phyloP scores from a whole-genome alignment of 1,284 basidiomycete species.

The Ustanciosporium gigantosporum region DNA sequence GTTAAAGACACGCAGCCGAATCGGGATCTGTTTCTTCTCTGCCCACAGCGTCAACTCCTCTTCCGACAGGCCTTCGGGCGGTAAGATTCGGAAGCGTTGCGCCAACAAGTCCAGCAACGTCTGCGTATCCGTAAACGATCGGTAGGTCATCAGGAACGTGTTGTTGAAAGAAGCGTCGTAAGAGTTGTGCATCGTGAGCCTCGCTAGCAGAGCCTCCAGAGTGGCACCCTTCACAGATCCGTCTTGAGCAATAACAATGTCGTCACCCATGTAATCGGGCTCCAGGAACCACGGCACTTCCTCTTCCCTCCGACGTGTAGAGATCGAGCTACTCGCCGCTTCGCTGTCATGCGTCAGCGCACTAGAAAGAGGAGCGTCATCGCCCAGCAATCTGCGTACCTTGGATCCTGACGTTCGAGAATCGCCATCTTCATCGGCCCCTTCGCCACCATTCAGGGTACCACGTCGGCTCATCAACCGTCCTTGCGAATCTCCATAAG shows the following conservation, averaged over 20 bases:
- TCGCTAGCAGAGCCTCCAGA: conserved; percentile 79
- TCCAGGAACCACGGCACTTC: conserved; percentile 77
- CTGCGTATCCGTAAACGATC: conserved; percentile 85
- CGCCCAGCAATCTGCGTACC: conserved; percentile 72
- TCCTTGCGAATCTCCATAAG: conserved; percentile 8
- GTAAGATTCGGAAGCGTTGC: conserved; percentile 77
- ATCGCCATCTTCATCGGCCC: conserved; percentile 35
- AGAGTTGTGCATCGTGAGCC: conserved; percentile 77
- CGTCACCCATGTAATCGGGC: conserved; percentile 75
- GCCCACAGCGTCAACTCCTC: conserved; percentile 79
- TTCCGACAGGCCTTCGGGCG: conserved; percentile 72
- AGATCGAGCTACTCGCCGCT: conserved; percentile 6
- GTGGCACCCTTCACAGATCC: conserved; percentile 79
- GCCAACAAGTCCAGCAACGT: conserved; percentile 85
- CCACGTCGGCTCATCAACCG: conserved; percentile 28
- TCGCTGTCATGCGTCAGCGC: conserved; percentile 32
- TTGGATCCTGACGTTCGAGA: conserved; percentile 19
- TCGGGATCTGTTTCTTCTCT: conserved; percentile 83
- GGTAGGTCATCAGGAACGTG: conserved; percentile 95
- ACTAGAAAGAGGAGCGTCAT: conserved; percentile 64
- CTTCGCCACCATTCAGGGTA: conserved; percentile 25
- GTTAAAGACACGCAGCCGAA: conserved; percentile 66
- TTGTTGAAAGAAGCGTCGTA: conserved; percentile 79
- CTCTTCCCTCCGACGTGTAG: conserved; percentile 31
- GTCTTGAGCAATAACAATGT: conserved; percentile 79